phyloP scores from a whole-genome alignment of 129 eudicot species.

The Mikania micrantha region DNA sequence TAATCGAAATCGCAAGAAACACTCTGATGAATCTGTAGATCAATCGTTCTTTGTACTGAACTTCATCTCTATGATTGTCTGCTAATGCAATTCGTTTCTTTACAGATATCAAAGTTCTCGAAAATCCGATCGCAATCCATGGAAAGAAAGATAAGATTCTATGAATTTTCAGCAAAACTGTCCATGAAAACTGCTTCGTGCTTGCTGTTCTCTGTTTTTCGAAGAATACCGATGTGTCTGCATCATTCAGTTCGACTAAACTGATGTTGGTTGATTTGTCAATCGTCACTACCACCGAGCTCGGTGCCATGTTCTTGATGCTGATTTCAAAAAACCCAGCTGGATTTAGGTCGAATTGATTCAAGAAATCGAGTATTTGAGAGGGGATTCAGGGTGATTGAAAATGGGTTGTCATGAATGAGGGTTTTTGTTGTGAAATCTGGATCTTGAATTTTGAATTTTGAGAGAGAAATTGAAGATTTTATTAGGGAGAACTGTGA shows the following conservation, averaged over 20 bases:
- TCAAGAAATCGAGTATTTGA: no score
- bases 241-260: constrained; percentile 37
- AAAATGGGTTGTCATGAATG: constrained; percentile 8
- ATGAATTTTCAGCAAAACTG: background rate
- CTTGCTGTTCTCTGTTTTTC: background rate
- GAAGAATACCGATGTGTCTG: background rate
- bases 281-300: constrained; percentile 43
- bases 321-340: no score
- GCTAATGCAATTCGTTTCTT: constrained; percentile 51
- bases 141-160: constrained; percentile 43
- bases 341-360: no score
- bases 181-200: constrained; percentile 1
- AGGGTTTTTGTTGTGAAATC: no score
- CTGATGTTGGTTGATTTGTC: constrained; percentile 36
- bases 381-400: background rate
- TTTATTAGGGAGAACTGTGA: no score
- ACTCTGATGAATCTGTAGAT: constrained; percentile 34
- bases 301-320: constrained; percentile 61
- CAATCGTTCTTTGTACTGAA: background rate
- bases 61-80: background rate
- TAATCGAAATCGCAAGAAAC: constrained; percentile 50
- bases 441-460: constrained; percentile 28
- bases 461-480: no score
- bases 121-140: constrained; percentile 39
- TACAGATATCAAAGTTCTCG: constrained; percentile 25